Evolutionary conservation across 257 asterid genomes (phyloP).

Genomic region (Jaltomata sinuosa): DNA sequence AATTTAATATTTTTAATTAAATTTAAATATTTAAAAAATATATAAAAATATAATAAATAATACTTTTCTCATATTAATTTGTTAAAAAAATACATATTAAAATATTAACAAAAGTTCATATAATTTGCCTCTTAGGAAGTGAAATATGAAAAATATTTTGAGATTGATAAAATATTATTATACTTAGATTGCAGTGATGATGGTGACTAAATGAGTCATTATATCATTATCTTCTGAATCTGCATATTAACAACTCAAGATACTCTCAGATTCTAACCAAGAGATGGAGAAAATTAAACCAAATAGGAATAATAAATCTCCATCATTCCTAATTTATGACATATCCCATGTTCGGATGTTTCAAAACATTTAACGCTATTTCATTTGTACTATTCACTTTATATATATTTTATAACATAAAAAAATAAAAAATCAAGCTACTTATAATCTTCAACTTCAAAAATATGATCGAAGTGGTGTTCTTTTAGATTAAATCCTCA

Average conservation of each 20-base stretch:
- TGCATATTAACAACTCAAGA: background rate
- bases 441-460: background rate
- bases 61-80: background rate
- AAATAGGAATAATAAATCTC: background rate
- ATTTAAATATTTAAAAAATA: background rate
- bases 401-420: background rate
- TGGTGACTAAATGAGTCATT: background rate
- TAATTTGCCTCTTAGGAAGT: too few species aligned
- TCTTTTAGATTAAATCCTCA: background rate
- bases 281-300: background rate
- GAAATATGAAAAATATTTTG: too few species aligned
- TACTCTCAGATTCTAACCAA: background rate
- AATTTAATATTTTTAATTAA: too few species aligned
- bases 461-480: background rate
- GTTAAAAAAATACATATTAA: background rate
- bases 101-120: background rate
- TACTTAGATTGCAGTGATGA: background rate
- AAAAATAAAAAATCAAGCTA: background rate
- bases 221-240: background rate
- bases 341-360: background rate
- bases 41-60: background rate
- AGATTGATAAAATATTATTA: background rate
- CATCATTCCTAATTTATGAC: background rate
- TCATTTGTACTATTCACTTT: background rate
- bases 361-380: background rate